Evolutionary conservation across 2,329 filamentous ascomycete species (phyloP).

Genomic region (Trichoderma harzianum): DNA sequence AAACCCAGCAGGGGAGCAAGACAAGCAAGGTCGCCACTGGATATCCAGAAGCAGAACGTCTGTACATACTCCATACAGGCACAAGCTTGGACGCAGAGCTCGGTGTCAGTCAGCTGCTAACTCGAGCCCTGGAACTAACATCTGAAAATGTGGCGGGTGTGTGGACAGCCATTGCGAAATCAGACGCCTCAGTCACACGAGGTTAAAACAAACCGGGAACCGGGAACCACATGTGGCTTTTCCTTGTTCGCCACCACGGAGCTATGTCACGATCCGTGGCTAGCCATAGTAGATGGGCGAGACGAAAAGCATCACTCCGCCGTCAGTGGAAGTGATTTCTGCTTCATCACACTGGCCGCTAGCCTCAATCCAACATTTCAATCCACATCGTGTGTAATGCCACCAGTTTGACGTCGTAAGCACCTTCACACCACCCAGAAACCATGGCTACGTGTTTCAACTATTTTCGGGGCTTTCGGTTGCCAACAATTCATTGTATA

Average conservation of each 20-base stretch:
- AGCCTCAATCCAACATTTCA: constrained; percentile 3
- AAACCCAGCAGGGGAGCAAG: constrained; percentile 5
- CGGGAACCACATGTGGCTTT: constrained; percentile 12
- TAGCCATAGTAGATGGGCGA: not conserved
- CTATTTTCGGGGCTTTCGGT: not conserved
- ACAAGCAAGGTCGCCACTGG: not conserved
- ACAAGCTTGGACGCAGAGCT: not conserved
- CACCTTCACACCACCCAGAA: constrained; percentile 13
- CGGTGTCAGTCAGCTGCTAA: constrained; percentile 3
- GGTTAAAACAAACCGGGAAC: constrained; percentile 12
- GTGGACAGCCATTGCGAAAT: constrained; percentile 2
- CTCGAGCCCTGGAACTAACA: constrained; percentile 8
- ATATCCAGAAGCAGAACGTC: not conserved
- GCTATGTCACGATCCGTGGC: constrained; percentile 12
- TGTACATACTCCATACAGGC: not conserved
- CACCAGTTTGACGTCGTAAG: constrained; percentile 12
- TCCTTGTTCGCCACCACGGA: constrained; percentile 6
- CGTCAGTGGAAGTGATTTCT: not conserved
- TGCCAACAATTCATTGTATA: not conserved
- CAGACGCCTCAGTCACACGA: constrained; percentile 12
- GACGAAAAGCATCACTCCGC: constrained; percentile 8
- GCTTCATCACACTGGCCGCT: constrained; percentile 3
- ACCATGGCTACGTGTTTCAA: constrained; percentile 4
- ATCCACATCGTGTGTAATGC: not conserved
- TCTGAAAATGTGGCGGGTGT: constrained; percentile 11